Evolutionary conservation across 1,139 yeast species (phyloP).

Genomic region (Scheffersomyces parashehatae): DNA sequence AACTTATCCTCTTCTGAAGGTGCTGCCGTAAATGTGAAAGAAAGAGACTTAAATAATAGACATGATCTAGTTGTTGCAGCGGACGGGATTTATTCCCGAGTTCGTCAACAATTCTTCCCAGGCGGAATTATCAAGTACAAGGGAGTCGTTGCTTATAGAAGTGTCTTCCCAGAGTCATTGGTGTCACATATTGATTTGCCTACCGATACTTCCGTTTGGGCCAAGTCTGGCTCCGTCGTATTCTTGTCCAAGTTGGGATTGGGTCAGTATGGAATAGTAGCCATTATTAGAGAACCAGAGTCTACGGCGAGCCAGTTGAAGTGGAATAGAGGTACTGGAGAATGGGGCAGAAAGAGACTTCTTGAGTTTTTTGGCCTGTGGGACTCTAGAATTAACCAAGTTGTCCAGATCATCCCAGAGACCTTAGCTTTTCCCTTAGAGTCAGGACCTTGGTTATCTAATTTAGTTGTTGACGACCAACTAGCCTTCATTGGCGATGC

Average conservation of each 20-base stretch:
- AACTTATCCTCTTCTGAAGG: not conserved
- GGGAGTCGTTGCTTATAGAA: not conserved
- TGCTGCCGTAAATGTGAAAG: not conserved
- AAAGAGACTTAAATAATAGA: not conserved
- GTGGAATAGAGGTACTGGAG: slow-evolving; percentile 11
- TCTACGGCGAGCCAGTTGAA: slow-evolving; percentile 6
- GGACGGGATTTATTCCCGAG: not conserved
- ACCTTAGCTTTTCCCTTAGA: slow-evolving; percentile 13
- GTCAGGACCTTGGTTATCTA: slow-evolving; percentile 11
- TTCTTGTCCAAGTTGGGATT: slow-evolving; percentile 12
- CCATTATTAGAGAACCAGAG: slow-evolving; percentile 8
- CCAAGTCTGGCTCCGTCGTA: slow-evolving; percentile 7
- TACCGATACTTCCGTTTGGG: slow-evolving; percentile 10
- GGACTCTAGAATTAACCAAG: slow-evolving; percentile 11
- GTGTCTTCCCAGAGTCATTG: not conserved
- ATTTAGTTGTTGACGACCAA: slow-evolving; percentile 12
- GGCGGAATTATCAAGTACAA: not conserved
- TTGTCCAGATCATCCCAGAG: slow-evolving; percentile 11
- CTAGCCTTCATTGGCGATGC: slow-evolving; percentile 38
- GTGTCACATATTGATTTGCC: slow-evolving; percentile 7
- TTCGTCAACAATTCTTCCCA: not conserved
- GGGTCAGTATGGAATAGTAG: slow-evolving; percentile 13
- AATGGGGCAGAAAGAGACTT: slow-evolving; percentile 10
- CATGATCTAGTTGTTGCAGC: not conserved
- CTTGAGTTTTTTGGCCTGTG: slow-evolving; percentile 10